Evolutionary conservation across 148 eudicot genomes (phyloP), one percentile per base, ranked within the genome.

Genomic region (Rhododendron simsii): DNA sequence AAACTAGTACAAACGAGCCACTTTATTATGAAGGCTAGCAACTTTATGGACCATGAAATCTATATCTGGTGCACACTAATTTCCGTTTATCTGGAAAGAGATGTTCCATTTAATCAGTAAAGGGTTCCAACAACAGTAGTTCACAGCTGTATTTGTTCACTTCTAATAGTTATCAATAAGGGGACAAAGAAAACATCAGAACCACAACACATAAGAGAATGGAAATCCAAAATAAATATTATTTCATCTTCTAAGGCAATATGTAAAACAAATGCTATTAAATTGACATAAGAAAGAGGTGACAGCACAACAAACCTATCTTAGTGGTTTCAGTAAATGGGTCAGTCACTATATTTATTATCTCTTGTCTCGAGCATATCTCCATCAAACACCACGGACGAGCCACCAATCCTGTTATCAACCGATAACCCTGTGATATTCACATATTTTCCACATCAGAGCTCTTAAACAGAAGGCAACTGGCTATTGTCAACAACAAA

Each of bases 311-410:
- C 88, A 59, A 21, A 95, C 99, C 98, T 89, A 90, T 92, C 89
- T 96, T 96, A 5, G 91, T 90, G 88, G 93, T 93, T 89, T 96
- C 98, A 69, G 88, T 89, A 84, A 83, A 86, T 78, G 98, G 39
- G 82, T 96, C 94, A 51, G 95, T 91, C 57, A 96, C 90, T 67
- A 92, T 88, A 89, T 87, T 91, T 84, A 96, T 90, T 81, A 96
- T 94, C 89, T 96, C 98, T 84, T 89, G 92, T 84, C 92, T 93
- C 45, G 98, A 91, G 90, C 96, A 91, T 79, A 95, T 91, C 91
- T 95, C 99, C 91, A 92, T 90, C 91, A 96, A 90, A 88, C 91
- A 93, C 98, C 99, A 96, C 51, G 94, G 89, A 53, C 98, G 95
- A 89, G 92, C 90, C 80, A 89, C 96, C 87, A 96, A 82, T 45